Base-by-base conservation (phyloP, 192 early-diverging fungal genomes). In the Coemansia sp. region DNA sequence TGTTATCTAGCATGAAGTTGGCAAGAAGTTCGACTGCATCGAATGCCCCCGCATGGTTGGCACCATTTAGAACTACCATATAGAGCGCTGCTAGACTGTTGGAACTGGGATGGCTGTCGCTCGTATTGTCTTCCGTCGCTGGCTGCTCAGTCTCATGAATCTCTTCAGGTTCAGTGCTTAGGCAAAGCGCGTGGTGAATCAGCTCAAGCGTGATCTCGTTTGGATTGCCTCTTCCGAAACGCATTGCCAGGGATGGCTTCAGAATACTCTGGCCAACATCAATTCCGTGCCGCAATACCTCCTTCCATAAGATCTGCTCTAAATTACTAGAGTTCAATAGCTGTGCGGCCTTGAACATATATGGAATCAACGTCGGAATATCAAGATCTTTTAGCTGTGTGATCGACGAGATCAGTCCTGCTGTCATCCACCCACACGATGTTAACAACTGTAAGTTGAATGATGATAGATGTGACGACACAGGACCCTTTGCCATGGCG, bases 1-100 rank as follows among this genome's bases (percentile, higher is more conserved):
- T 48, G 61, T 43, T 68, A 8, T 76, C 41, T 37, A 82, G 59
- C 16, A 82, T 51, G 10, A 74, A 68, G 13, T 68, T 61, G 8
- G 80, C 80, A 39, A 82, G 61, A 6, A 51, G 18, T 26, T 73
- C 68, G 41, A 82, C 73, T 6, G 71, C 65, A n/a, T 68, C 69
- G 9, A 22, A 18, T 49, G 68, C 22, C 21, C 75, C 72, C 47
- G 58, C 57, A 10, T 61, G 66, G 46, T 70, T 74, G 62, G 77
- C 68, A 18, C 68, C 68, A n/a, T 77, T 67, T 13, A 82, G 47
- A 22, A 82, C 70, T 22, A 72, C 18, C 32, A 77, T 40, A 41
- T 75, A 73, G 57, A 68, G 41, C 41, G 66, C 66, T 16, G 70
- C 4, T 45, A 58, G 61, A 58, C 56, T 32, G 48, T 16, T 49